These are phyloP conservation scores for Auriscalpium microsporum DNA, from an alignment of 768 basidiomycete species.

Conservation along the genomic window DNA sequence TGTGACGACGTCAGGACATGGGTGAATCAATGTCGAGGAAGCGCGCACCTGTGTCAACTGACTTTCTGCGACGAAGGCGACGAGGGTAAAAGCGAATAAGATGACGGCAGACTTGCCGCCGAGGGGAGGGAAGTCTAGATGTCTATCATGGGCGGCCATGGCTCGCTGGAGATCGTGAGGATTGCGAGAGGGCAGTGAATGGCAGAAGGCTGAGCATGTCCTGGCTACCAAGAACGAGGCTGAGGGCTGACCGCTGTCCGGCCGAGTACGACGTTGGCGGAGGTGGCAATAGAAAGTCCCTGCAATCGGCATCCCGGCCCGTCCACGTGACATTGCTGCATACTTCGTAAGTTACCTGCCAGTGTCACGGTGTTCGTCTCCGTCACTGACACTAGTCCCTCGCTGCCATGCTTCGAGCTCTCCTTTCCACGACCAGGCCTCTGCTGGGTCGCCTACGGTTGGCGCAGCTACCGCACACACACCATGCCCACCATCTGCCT, in stretches of 20 bases:
- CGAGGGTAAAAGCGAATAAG: slow-evolving; percentile 50
- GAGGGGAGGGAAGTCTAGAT: background rate
- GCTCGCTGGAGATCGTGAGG: background rate
- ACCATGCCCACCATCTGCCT: slow-evolving; percentile 26
- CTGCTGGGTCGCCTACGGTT: slow-evolving; percentile 43
- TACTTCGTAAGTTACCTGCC: background rate
- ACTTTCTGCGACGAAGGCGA: slow-evolving; percentile 72
- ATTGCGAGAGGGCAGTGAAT: background rate
- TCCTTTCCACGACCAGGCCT: slow-evolving; percentile 55
- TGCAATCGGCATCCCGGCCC: background rate
- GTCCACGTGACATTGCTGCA: background rate
- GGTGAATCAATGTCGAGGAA: background rate
- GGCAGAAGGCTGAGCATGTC: background rate
- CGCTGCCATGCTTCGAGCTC: slow-evolving; percentile 49
- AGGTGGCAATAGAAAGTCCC: background rate
- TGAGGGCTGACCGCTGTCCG: background rate
- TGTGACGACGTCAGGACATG: slow-evolving; percentile 21
- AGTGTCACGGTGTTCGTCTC: too few species aligned
- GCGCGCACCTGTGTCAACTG: slow-evolving; percentile 61
- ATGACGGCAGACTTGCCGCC: slow-evolving; percentile 41
- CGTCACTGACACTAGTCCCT: slow-evolving; percentile 6
- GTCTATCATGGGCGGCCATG: background rate
- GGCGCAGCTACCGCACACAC: slow-evolving; percentile 19
- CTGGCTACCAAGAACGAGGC: background rate
- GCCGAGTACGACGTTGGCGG: background rate